A percentile compares a stretch with the other conserved stretches of the same genome.
These are phyloP conservation scores for Solanum bulbocastanum DNA, from an alignment of 257 asterid genomes.

Conservation along the genomic window DNA sequence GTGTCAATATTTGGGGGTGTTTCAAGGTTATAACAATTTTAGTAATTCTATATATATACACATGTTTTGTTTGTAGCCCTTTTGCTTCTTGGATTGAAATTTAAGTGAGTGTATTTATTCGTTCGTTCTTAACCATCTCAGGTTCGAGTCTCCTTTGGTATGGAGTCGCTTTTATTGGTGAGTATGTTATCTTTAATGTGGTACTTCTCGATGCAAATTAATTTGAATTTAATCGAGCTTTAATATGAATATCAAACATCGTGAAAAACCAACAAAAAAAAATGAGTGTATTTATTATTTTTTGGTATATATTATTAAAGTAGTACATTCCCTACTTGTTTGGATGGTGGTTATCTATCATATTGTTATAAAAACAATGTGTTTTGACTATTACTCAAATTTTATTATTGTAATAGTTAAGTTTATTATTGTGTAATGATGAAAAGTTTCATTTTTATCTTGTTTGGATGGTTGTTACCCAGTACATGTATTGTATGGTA, in stretches of 20 bases:
- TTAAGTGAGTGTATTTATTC: not conserved
- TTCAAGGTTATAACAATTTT: not conserved
- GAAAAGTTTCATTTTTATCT: not conserved
- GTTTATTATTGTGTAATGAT: too few relatives aligned
- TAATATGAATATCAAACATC: too few relatives aligned
- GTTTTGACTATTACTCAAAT: not conserved
- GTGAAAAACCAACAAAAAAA: too few relatives aligned
- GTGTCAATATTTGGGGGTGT: not conserved
- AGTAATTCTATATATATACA: not conserved
- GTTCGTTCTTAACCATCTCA: accelerated
- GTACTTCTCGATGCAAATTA: too few relatives aligned
- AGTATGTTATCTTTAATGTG: too few relatives aligned
- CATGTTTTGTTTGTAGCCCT: not conserved
- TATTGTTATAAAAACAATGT: not conserved
- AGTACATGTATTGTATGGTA: not conserved
- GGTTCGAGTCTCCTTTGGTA: too few relatives aligned
- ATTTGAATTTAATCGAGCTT: too few relatives aligned
- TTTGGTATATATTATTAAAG: too few relatives aligned
- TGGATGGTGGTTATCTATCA: not conserved
- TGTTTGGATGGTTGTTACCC: not conserved
- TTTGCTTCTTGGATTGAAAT: not conserved
- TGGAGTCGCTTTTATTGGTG: too few relatives aligned
- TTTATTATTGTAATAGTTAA: too few relatives aligned
- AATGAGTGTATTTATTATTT: too few relatives aligned
- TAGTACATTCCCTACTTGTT: not conserved